Base-by-base conservation (phyloP, 208 protist species). In the Wallacemonas sp. region DNA sequence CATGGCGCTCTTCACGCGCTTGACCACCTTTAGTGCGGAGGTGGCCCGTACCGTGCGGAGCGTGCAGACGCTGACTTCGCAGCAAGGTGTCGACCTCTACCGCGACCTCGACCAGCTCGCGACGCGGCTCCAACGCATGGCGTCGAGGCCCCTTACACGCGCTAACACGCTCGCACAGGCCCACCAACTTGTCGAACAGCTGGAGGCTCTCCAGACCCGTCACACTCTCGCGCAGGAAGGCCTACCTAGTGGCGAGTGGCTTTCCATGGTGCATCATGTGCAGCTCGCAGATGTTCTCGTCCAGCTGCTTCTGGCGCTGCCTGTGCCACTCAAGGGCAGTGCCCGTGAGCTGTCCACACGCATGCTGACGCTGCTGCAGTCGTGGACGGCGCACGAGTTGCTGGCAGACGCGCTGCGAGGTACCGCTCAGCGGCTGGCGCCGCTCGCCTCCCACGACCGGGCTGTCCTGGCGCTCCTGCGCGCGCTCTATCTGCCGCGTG, bases 41-140 rank as follows among this genome's bases (percentile, higher is more conserved):
- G 57, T 81, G 18, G 50, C 70, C 31, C 22, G 26, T 3, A 69
- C 64, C 3, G 75, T 70, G 29, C 67, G 42, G 7, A 63, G 61
- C 20, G 75, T 86, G 67, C 75, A 86, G 63, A 54, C 81, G 45
- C 70, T 81, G 32, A 77, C 68, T 1, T 79, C 79, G 1, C 46
- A 72, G 16, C 52, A 48, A 20, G 78, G 79, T 63, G 62, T 77
- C 23, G 64, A 28, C 32, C 73, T 79, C 54, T 86, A 81, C 70
- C 28, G 66, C 2, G 65, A 55, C n/a, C 64, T 79, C n/a, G 72
- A 77, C 26, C 64, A 54, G 29, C 70, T 55, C 31, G 68, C 75
- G 18, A 28, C 65, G 22, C 18, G 29, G 16, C 38, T 86, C 0
- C 61, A 70, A 2, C 18, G 39, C 36, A 26, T 80, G 14, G 20